Percentiles rank a stretch among this genome's conserved stretches.
These are phyloP conservation scores for Mycena sp. DNA, from an alignment of 1,284 basidiomycete genomes.

Conservation along the genomic window DNA sequence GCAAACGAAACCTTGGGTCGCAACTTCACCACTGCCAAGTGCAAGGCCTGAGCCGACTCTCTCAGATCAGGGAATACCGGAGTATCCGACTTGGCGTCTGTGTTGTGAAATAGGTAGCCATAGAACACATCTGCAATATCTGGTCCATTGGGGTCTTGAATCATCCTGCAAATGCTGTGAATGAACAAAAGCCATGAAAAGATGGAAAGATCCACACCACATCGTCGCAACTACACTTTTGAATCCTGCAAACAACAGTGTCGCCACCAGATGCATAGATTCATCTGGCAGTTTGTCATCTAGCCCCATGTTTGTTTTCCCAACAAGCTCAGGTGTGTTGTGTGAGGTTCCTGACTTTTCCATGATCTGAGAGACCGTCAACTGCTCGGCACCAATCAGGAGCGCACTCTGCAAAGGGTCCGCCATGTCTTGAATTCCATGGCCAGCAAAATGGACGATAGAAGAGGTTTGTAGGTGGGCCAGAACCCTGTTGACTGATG, in stretches of 20 bases:
- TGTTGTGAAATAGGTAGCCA: slow-evolving; percentile 3
- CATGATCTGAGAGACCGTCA: no score
- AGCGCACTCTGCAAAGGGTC: no score
- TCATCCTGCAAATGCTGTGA: background rate
- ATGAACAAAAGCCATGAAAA: background rate
- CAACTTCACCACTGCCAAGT: background rate
- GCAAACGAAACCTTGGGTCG: background rate
- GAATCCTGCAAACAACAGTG: slow-evolving; percentile 29
- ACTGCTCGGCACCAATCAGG: no score
- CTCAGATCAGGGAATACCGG: background rate
- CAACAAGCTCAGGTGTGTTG: no score
- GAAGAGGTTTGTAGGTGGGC: background rate
- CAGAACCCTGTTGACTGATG: background rate
- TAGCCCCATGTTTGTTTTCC: slow-evolving; percentile 13
- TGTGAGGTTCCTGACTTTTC: no score
- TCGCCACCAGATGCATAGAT: slow-evolving; percentile 31
- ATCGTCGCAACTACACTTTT: slow-evolving; percentile 32
- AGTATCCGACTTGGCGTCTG: background rate
- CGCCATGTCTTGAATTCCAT: no score
- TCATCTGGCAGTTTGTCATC: slow-evolving; percentile 28
- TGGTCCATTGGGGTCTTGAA: slow-evolving; percentile 4
- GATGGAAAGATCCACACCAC: slow-evolving; percentile 30
- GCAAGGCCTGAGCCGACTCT: slow-evolving; percentile 1
- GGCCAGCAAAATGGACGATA: background rate
- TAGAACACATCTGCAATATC: no score